These are phyloP conservation scores for Alternaria dauci DNA, from an alignment of 2,329 filamentous ascomycete species.

Conservation along the genomic window DNA sequence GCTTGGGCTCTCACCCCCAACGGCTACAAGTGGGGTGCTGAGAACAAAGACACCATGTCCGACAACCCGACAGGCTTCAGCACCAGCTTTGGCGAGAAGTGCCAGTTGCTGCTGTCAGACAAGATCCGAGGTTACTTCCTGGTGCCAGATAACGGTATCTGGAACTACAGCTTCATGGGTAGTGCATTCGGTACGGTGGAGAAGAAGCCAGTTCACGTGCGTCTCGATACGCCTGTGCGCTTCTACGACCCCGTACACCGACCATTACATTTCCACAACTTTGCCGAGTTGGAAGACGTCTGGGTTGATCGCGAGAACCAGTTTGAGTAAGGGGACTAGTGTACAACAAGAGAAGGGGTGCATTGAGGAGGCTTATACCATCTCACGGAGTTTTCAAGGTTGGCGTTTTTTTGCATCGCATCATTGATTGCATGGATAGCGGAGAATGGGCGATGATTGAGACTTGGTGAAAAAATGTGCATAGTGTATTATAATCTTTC, in stretches of 20 bases:
- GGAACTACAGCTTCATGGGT: slow-evolving; percentile 99
- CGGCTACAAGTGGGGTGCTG: slow-evolving; percentile 95
- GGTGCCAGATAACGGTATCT: slow-evolving; percentile 85
- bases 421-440: slow-evolving; percentile 12
- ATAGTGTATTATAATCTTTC: slow-evolving; percentile 33
- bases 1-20: slow-evolving; percentile 92
- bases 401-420: slow-evolving; percentile 25
- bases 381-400: slow-evolving; percentile 14
- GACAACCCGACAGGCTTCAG: slow-evolving; percentile 95
- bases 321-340: slow-evolving; percentile 71
- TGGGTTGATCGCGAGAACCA: slow-evolving; percentile 94
- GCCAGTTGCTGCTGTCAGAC: slow-evolving; percentile 90
- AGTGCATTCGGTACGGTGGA: slow-evolving; percentile 85
- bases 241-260: slow-evolving; percentile 95
- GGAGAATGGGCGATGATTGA: slow-evolving; percentile 7
- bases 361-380: slow-evolving; percentile 1
- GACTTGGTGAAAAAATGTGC: slow-evolving; percentile 20
- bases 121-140: slow-evolving; percentile 96
- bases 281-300: slow-evolving; percentile 95
- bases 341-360: background rate
- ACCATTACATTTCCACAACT: slow-evolving; percentile 95
- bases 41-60: slow-evolving; percentile 91
- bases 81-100: slow-evolving; percentile 92
- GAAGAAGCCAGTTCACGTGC: slow-evolving; percentile 90
- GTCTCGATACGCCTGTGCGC: slow-evolving; percentile 85